Conservation (phyloP, 1,284 basidiomycete species). For the Apiotrichum veenhuisii region DNA sequence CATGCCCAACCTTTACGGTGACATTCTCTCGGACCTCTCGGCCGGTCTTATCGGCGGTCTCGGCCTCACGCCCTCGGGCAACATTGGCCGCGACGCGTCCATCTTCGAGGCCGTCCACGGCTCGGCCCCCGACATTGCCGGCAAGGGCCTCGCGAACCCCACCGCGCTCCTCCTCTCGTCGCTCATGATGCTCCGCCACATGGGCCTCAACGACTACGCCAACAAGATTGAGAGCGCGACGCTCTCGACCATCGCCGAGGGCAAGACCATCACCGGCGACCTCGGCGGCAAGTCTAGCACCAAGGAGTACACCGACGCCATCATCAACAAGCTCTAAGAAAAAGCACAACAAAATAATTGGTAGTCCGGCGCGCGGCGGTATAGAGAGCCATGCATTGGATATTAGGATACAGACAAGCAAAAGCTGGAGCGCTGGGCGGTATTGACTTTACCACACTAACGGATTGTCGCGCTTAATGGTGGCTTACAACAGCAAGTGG, state of each 20-base stretch:
- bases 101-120: conserved; percentile 99
- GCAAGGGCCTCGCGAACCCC: conserved; percentile 95
- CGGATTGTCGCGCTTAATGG: too few relatives aligned
- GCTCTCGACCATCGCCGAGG: conserved; percentile 86
- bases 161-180: conserved; percentile 92
- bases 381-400: conserved; percentile 4
- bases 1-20: conserved; percentile 91
- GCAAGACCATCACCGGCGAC: conserved; percentile 86
- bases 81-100: conserved; percentile 96
- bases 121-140: conserved; percentile 68
- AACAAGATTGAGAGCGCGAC: conserved; percentile 89
- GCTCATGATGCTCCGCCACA: conserved; percentile 97
- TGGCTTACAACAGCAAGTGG: too few relatives aligned
- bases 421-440: too few relatives aligned
- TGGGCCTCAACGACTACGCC: conserved; percentile 84
- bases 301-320: conserved; percentile 79
- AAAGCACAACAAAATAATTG: neutral
- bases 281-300: conserved; percentile 87
- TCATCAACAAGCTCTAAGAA: conserved; percentile 56
- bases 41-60: conserved; percentile 98
- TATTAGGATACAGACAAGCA: neutral
- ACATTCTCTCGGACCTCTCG: conserved; percentile 98
- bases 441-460: too few relatives aligned
- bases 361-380: neutral
- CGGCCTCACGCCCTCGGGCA: conserved; percentile 95